Evolutionary conservation across 176 grass and related monocot species (phyloP).

Genomic region (Elaeis guineensis): DNA sequence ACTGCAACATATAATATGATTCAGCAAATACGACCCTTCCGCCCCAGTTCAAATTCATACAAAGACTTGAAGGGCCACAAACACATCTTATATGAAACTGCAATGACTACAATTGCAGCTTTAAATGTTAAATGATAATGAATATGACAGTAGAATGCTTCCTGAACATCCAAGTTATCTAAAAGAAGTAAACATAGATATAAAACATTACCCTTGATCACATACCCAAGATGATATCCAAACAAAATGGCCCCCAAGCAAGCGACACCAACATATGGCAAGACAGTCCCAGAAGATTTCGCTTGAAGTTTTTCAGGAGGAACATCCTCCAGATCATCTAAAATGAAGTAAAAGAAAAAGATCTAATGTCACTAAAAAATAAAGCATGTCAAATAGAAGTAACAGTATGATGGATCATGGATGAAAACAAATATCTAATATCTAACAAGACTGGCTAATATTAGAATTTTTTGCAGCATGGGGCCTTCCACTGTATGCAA

Average conservation of each 20-base stretch:
- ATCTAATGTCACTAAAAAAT: not conserved
- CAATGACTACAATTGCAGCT: too few species aligned
- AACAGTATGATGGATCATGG: not conserved
- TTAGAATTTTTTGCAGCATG: not conserved
- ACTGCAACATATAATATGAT: conserved; percentile 29
- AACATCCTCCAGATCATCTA: conserved; percentile 64
- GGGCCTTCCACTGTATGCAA: not conserved
- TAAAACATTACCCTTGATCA: not conserved
- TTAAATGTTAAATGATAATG: too few species aligned
- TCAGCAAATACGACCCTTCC: too few species aligned
- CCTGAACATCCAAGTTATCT: too few species aligned
- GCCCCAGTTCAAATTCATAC: too few species aligned
- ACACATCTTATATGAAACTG: too few species aligned
- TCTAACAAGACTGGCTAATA: not conserved
- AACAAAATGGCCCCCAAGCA: conserved; percentile 95
- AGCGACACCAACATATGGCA: conserved; percentile 91
- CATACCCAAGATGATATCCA: conserved; percentile 97
- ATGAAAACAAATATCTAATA: not conserved
- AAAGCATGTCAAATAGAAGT: not conserved
- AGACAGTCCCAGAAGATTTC: conserved; percentile 76
- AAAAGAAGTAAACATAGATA: not conserved
- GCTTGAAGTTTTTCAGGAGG: conserved; percentile 48
- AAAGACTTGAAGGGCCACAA: too few species aligned
- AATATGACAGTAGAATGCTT: too few species aligned
- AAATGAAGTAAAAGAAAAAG: conserved; percentile 6